A percentile compares a stretch with the other conserved stretches of the same genome.
These are phyloP conservation scores for Zygotorulaspora florentina DNA, from an alignment of 805 yeast genomes.

Conservation along the genomic window DNA sequence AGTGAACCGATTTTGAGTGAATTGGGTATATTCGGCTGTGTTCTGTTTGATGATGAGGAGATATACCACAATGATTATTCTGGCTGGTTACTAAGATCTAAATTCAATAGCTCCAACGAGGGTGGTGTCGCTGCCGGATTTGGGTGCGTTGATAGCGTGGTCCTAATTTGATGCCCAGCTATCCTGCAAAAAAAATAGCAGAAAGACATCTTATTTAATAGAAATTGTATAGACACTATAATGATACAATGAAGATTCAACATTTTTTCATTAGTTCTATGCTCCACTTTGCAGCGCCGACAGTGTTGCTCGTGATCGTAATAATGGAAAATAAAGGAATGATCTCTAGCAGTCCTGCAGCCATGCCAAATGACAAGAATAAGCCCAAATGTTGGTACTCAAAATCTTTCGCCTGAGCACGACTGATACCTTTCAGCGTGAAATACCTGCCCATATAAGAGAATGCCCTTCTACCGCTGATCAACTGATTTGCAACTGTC, in stretches of 20 bases:
- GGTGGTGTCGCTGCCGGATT: constrained; percentile 99
- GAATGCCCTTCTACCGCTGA: constrained; percentile 29
- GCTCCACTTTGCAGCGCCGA: constrained; percentile 67
- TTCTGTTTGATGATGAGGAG: constrained; percentile 65
- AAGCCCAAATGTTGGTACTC: constrained; percentile 37
- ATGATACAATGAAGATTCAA: not conserved
- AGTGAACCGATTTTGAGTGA: constrained; percentile 83
- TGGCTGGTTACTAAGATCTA: constrained; percentile 87
- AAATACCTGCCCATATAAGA: constrained; percentile 28
- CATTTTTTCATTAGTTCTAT: constrained; percentile 35
- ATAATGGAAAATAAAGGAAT: constrained; percentile 51
- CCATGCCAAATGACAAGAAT: constrained; percentile 49
- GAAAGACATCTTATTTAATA: not conserved
- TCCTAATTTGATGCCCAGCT: constrained; percentile 22
- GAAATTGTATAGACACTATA: not conserved
- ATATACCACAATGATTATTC: constrained; percentile 60
- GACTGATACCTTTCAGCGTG: constrained; percentile 17
- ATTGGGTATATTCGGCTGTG: constrained; percentile 84
- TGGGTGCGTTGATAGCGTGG: constrained; percentile 89
- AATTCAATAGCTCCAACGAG: constrained; percentile 82
- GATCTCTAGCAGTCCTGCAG: constrained; percentile 47
- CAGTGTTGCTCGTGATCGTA: constrained; percentile 53
- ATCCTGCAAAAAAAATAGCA: constrained; percentile 27
- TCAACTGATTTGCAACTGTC: constrained; percentile 24
- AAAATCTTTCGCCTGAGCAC: constrained; percentile 32